Conservation (phyloP, 495 filamentous ascomycete genomes). For the Aspergillus steynii region DNA sequence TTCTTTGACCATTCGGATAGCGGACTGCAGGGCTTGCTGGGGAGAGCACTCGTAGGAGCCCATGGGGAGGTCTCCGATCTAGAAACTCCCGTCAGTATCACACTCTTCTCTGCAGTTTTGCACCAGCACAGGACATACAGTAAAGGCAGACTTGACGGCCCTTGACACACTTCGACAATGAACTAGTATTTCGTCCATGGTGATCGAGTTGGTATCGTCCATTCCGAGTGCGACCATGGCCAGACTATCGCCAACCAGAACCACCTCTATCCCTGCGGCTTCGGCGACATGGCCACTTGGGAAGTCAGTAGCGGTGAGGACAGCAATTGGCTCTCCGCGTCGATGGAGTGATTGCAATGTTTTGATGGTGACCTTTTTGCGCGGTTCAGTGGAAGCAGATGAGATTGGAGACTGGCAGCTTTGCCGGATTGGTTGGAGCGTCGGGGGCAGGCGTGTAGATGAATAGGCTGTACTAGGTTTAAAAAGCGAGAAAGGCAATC, state of each 20-base stretch:
- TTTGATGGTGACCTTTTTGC: slow-evolving; percentile 84
- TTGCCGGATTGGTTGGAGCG: slow-evolving; percentile 38
- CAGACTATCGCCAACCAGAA: slow-evolving; percentile 93
- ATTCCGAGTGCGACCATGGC: slow-evolving; percentile 98
- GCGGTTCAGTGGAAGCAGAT: slow-evolving; percentile 49
- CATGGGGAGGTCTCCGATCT: slow-evolving; percentile 96
- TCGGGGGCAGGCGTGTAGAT: neutral
- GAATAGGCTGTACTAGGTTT: no score
- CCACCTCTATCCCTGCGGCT: slow-evolving; percentile 86
- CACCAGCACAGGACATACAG: slow-evolving; percentile 52
- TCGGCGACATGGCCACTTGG: slow-evolving; percentile 90
- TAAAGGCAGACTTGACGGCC: slow-evolving; percentile 80
- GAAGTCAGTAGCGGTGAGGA: slow-evolving; percentile 97
- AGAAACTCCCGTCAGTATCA: slow-evolving; percentile 10
- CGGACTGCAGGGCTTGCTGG: slow-evolving; percentile 80
- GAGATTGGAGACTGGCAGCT: slow-evolving; percentile 88
- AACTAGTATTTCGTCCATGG: slow-evolving; percentile 89
- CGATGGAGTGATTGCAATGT: slow-evolving; percentile 73
- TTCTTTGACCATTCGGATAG: slow-evolving; percentile 87
- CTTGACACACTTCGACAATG: slow-evolving; percentile 91
- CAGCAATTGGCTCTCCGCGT: slow-evolving; percentile 84
- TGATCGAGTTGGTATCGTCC: slow-evolving; percentile 88
- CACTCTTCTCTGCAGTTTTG: neutral
- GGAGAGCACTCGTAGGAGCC: slow-evolving; percentile 90
- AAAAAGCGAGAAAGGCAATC: no score